These are phyloP conservation scores for Albophoma yamanashiensis DNA, from an alignment of 2,329 filamentous ascomycete species.

Conservation along the genomic window DNA sequence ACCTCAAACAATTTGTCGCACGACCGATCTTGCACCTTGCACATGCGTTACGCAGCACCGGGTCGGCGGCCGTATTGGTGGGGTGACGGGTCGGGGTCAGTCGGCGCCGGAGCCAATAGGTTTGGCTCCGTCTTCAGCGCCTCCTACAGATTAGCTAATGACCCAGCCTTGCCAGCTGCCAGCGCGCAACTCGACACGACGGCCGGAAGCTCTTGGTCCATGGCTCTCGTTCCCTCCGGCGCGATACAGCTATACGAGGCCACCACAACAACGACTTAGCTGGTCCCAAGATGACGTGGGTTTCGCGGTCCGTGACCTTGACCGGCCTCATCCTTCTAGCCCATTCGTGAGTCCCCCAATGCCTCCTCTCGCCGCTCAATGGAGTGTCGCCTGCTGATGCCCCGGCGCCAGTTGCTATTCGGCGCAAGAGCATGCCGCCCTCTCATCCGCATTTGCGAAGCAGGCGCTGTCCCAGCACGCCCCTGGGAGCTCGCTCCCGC, in stretches of 20 bases:
- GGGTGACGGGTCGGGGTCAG: not conserved
- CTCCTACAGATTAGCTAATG: not conserved
- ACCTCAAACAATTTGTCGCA: not conserved
- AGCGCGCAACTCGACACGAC: not conserved
- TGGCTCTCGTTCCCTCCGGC: not conserved
- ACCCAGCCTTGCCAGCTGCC: not conserved
- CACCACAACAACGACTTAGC: not conserved
- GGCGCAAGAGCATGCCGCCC: conserved; percentile 78
- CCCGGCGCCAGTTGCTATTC: conserved; percentile 72
- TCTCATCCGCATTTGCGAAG: conserved; percentile 47
- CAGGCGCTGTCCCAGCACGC: conserved; percentile 30
- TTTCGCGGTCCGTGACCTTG: conserved; percentile 59
- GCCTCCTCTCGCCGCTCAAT: not conserved
- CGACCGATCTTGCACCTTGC: not conserved
- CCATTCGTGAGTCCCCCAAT: conserved; percentile 60
- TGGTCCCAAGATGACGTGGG: conserved; percentile 51
- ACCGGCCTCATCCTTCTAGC: conserved; percentile 69
- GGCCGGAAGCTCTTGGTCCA: not conserved
- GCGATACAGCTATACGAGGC: not conserved
- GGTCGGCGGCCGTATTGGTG: not conserved
- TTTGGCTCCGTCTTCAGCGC: not conserved
- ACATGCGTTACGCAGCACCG: not conserved
- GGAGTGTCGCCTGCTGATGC: conserved; percentile 7
- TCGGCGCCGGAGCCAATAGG: not conserved
- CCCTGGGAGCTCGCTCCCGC: conserved; percentile 48